These are phyloP conservation scores for Hypoxylon rubiginosum DNA, from an alignment of 2,329 filamentous ascomycete genomes.

Conservation along the genomic window DNA sequence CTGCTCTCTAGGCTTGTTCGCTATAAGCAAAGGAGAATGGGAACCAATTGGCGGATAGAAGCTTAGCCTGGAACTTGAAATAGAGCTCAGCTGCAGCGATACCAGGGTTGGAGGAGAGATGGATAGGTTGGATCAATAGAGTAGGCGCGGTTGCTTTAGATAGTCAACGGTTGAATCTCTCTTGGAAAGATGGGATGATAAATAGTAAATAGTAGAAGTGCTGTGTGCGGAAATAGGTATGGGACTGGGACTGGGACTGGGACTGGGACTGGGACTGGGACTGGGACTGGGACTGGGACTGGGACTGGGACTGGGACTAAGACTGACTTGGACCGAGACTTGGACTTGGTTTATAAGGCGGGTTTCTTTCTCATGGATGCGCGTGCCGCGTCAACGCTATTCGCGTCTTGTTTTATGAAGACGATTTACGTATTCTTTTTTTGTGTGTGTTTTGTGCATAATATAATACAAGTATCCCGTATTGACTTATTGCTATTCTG, in stretches of 20 bases:
- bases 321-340: too few relatives aligned
- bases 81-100: neutral
- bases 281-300: too few relatives aligned
- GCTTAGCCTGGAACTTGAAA: neutral
- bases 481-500: constrained; percentile 43
- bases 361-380: neutral
- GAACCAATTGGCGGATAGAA: neutral
- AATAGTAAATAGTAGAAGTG: neutral
- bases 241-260: too few relatives aligned
- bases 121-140: neutral
- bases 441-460: constrained; percentile 18
- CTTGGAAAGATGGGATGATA: neutral
- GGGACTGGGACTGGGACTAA: too few relatives aligned
- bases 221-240: neutral
- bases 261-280: too few relatives aligned
- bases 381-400: constrained; percentile 1
- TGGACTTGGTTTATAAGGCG: neutral
- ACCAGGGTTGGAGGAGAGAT: neutral
- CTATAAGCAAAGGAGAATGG: too few relatives aligned
- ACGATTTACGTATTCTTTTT: neutral
- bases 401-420: constrained; percentile 3
- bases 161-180: neutral
- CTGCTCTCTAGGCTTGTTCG: neutral
- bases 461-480: constrained; percentile 10
- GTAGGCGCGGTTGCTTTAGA: neutral